These are phyloP conservation scores for Rhizoclosmatium globosum DNA, from an alignment of 192 early-diverging fungal species.

Conservation along the genomic window DNA sequence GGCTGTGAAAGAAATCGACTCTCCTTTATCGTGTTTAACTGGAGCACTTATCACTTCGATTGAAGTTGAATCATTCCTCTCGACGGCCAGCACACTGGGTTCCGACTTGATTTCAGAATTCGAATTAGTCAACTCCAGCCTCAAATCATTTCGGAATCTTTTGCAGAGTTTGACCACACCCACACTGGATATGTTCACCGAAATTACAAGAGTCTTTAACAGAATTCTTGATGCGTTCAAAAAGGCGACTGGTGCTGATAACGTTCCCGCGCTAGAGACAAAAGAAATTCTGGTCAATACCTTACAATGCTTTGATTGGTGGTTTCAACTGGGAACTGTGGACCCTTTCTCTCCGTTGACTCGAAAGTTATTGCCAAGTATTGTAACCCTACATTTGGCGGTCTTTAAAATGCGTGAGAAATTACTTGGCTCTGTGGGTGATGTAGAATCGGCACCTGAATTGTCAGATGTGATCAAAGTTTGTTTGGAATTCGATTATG, in stretches of 20 bases:
- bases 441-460: too few relatives aligned
- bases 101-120: background rate
- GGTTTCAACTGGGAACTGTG: constrained; percentile 5
- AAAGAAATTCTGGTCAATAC: background rate
- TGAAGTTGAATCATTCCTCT: constrained; percentile 2
- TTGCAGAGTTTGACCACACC: background rate
- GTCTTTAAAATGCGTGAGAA: constrained; percentile 15
- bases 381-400: constrained; percentile 5
- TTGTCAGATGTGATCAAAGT: too few relatives aligned
- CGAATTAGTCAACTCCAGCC: background rate
- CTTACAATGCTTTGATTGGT: constrained; percentile 15
- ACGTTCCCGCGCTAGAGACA: background rate
- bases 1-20: background rate
- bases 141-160: background rate
- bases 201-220: background rate
- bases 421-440: too few relatives aligned
- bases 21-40: background rate
- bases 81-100: background rate
- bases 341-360: background rate
- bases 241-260: background rate
- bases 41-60: background rate
- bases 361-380: background rate
- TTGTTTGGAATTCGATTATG: constrained; percentile 3
- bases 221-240: constrained; percentile 7
- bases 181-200: constrained; percentile 1